Evolutionary conservation across 2,329 filamentous ascomycete species (phyloP).

Genomic region (Cylindrodendrum hubeiense): DNA sequence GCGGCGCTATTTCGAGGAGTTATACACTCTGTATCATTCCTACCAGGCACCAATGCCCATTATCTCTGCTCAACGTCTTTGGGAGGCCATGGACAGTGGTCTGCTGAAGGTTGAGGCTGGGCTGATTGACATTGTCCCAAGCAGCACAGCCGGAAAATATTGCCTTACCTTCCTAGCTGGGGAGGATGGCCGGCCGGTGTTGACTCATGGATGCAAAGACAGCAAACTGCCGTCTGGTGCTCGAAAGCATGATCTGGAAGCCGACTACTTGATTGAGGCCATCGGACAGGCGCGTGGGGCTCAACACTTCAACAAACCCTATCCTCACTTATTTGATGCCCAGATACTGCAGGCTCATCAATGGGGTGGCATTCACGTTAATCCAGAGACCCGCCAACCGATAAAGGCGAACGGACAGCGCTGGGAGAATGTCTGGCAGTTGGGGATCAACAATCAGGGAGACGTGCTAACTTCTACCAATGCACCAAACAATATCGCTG

Average conservation of each 20-base stretch:
- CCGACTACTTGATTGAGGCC: background rate
- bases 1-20: background rate
- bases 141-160: background rate
- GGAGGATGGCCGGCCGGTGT: background rate
- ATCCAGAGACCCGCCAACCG: background rate
- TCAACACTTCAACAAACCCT: background rate
- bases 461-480: background rate
- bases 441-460: conserved; percentile 1
- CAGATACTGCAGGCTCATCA: background rate
- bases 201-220: background rate
- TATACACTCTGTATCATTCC: conserved; percentile 2
- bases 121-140: background rate
- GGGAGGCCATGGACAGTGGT: background rate
- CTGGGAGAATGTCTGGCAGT: conserved; percentile 2
- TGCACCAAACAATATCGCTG: conserved; percentile 2
- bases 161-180: background rate
- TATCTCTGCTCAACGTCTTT: background rate
- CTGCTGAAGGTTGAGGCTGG: conserved; percentile 5
- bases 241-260: background rate
- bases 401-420: background rate
- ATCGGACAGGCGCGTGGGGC: background rate
- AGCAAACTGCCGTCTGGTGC: background rate
- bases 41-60: conserved; percentile 9
- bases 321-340: background rate
- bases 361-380: background rate